phyloP scores from a whole-genome alignment of 257 asterid genomes.

The Anisodus tanguticus region DNA sequence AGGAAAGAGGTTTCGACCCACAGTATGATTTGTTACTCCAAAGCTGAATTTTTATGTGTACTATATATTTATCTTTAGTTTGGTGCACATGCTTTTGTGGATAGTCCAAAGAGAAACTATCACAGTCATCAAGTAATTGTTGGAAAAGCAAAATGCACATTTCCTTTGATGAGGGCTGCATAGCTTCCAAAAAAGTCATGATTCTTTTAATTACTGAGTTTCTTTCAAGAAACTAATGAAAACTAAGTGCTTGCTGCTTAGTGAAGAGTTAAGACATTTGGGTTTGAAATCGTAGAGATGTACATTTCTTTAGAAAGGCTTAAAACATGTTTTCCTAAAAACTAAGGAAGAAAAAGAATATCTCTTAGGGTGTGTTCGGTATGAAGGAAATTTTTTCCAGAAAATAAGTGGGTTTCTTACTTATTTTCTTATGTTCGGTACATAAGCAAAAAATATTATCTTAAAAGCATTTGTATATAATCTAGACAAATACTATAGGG shows the following conservation, averaged over 20 bases:
- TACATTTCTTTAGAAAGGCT: background rate
- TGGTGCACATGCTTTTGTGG: background rate
- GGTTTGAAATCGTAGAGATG: background rate
- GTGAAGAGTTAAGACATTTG: background rate
- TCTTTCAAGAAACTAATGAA: background rate
- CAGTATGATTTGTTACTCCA: conserved; percentile 57
- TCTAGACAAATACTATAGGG: too few relatives aligned
- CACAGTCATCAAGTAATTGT: background rate
- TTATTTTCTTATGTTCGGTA: too few relatives aligned
- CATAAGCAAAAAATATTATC: too few relatives aligned
- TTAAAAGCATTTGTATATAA: too few relatives aligned
- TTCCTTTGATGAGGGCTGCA: background rate
- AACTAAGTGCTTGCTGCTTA: conserved; percentile 4
- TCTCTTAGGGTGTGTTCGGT: background rate
- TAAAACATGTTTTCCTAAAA: background rate
- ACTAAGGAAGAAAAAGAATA: conserved; percentile 11
- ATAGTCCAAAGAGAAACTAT: background rate
- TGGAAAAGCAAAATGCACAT: background rate
- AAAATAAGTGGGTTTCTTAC: too few relatives aligned
- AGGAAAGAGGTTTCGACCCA: conserved; percentile 95
- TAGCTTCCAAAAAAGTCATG: background rate
- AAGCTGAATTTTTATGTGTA: background rate
- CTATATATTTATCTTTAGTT: background rate
- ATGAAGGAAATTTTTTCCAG: too few relatives aligned
- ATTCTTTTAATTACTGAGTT: background rate